Base-by-base conservation (phyloP, 2,329 filamentous ascomycete genomes). In the Ambrosiella cleistominuta region DNA sequence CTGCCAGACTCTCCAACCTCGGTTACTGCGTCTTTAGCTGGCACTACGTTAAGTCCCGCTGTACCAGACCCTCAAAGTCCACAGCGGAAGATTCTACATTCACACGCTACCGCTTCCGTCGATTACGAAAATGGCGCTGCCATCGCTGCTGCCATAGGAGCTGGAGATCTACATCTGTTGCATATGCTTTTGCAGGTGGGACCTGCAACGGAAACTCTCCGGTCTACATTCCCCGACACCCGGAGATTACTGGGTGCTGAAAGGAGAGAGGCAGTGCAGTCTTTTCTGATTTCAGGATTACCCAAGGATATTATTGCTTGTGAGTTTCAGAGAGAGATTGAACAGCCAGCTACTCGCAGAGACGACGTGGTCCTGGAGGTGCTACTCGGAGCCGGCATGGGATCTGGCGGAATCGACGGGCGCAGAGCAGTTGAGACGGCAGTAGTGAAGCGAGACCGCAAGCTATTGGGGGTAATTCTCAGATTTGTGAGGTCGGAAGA, bases 351-450 rank as follows among this genome's bases (percentile, higher is more conserved):
- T 1, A 70, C 72, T 0, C 68, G 70, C 45, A 69, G 76, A 42
- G 78, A 81, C 44, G 71, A 75, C 47, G 69, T 70, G 1, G 66
- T 82, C 9, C 76, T 82, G 57, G 70, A 71, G 6, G 68, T 81
- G 3, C 66, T 81, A 2, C 67, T 82, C 4, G 69, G 71, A 19
- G 19, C 17, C 17, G 47, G 47, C 60, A 73, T 75, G 12, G 75
- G 75, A 3, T 77, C 80, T 53, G 71, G 78, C 42, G 79, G 79
- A 62, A 76, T 75, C 57, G 74, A 75, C 47, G 72, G 75, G 35
- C 76, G 77, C 0, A 68, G 72, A n/a, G 72, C 71, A 1, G 68
- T 81, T 12, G 66, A 71, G 0, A 69, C 73, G 0, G 72, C 78
- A 0, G 74, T 81, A 15, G 62, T 66, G 1, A 74, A 76, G 57